phyloP scores from a whole-genome alignment of 2,329 filamentous ascomycete genomes.

The Saccharata proteae region DNA sequence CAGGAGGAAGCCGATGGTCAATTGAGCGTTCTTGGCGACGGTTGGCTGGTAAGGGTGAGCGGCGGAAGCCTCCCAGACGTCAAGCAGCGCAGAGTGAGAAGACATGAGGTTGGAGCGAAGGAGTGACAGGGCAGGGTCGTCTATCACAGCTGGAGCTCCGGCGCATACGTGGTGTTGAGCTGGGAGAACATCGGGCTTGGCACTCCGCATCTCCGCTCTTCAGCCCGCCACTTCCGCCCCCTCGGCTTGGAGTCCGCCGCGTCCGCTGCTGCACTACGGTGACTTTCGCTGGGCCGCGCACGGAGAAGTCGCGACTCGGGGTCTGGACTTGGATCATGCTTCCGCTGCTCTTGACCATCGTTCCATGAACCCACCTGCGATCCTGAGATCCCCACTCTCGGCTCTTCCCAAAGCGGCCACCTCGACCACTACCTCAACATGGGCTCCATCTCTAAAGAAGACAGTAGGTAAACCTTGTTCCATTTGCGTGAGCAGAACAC shows the following conservation, averaged over 20 bases:
- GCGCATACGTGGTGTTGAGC: background rate
- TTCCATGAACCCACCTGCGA: background rate
- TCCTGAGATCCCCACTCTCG: background rate
- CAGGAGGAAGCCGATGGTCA: slow-evolving; percentile 66
- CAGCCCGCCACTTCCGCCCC: no score
- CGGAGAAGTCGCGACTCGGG: background rate
- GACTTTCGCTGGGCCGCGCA: background rate
- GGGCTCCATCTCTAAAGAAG: no score
- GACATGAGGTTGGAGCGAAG: slow-evolving; percentile 4
- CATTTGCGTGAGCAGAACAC: no score
- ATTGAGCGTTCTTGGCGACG: slow-evolving; percentile 73
- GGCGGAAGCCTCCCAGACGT: slow-evolving; percentile 89
- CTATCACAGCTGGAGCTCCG: background rate
- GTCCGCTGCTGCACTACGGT: no score
- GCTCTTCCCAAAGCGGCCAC: background rate
- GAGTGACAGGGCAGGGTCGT: background rate
- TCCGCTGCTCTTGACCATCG: background rate
- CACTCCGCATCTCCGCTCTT: no score
- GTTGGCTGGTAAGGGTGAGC: slow-evolving; percentile 72
- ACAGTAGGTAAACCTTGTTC: no score
- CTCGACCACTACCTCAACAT: background rate
- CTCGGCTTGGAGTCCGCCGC: no score
- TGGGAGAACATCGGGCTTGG: background rate
- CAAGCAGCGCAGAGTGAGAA: slow-evolving; percentile 45
- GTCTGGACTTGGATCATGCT: background rate